Base-by-base conservation (phyloP, 345 rosid genomes). In the Geranium rotundifolium region DNA sequence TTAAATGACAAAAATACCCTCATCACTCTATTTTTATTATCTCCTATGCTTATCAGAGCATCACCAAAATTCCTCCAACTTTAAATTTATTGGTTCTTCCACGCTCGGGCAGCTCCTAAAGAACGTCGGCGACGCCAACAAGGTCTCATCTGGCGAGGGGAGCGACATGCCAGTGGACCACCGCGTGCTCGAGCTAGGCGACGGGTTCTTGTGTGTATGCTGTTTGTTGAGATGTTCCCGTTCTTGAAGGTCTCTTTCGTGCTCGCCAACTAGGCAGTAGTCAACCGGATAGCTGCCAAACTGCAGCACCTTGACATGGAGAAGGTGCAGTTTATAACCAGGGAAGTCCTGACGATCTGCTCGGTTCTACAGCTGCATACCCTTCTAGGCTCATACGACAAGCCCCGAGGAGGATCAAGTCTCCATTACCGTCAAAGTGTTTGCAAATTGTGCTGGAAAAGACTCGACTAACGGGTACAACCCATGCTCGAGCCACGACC, bases 291-390 rank as follows among this genome's bases (percentile, higher is more conserved):
- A 71, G 73, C 84, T 49, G 64, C 88, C 79, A 75, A 69, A 56
- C 66, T 89, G 58, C 96, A 87, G 59, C 75, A 74, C 65, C 89
- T 92, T 34, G 91, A 92, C 39, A 15, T 83, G 1, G 95, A 87
- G 16, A 89, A 83, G 54, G 69, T 92, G 65, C 77, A 89, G 3
- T 96, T 92, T 65, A 92, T 87, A 70, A 92, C 96, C 0, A 95
- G 98, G 30, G 98, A 92, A 78, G 98, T 96, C 70, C 72, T 92
- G 19, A 96, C 96, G 7, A 79, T 92, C 76, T 85, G 91, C 77
- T 92, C 95, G 5, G 83, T 79, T 69, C 88, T 89, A 57, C 95
- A 87, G 29, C 29, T 92, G 80, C 98, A 92, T 73, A 61, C 84
- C 57, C 72, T 92, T 64, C 80, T 92, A 72, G 95, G 87, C 3